phyloP scores from a whole-genome alignment of 352 stramenopile species.

The Pythium myriotylum region DNA sequence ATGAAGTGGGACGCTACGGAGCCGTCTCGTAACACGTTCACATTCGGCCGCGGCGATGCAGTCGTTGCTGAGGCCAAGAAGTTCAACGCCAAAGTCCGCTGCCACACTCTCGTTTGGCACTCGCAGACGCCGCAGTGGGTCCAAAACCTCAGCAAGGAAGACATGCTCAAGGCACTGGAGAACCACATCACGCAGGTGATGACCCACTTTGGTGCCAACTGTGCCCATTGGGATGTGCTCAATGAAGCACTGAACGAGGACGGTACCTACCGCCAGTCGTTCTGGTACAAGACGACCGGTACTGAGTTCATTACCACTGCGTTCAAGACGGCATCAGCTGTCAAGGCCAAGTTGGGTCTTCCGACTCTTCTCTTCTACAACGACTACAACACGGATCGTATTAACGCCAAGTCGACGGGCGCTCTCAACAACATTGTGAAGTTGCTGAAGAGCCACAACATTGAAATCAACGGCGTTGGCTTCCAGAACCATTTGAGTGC shows the following conservation, averaged over 20 bases:
- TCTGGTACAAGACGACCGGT: too few relatives aligned
- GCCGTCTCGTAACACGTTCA: neutral
- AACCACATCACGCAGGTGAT: slow-evolving; percentile 2
- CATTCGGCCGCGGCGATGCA: neutral
- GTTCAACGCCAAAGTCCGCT: neutral
- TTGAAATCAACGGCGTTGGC: neutral
- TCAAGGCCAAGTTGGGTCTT: too few relatives aligned
- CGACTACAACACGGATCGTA: too few relatives aligned
- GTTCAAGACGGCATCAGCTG: too few relatives aligned
- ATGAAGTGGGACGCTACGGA: neutral
- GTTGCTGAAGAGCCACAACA: neutral
- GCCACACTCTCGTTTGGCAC: neutral
- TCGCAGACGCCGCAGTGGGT: neutral
- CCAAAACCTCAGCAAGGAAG: neutral
- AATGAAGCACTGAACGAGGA: neutral
- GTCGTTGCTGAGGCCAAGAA: neutral
- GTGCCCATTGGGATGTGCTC: neutral
- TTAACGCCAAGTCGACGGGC: too few relatives aligned
- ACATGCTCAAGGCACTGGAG: slow-evolving; percentile 1
- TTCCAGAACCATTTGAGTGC: neutral
- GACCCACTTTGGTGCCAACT: neutral
- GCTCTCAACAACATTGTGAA: too few relatives aligned
- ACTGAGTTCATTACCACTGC: too few relatives aligned
- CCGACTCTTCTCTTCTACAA: too few relatives aligned
- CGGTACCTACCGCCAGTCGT: too few relatives aligned